Conservation (phyloP, 768 basidiomycete genomes). For the Amanita rimosa region DNA sequence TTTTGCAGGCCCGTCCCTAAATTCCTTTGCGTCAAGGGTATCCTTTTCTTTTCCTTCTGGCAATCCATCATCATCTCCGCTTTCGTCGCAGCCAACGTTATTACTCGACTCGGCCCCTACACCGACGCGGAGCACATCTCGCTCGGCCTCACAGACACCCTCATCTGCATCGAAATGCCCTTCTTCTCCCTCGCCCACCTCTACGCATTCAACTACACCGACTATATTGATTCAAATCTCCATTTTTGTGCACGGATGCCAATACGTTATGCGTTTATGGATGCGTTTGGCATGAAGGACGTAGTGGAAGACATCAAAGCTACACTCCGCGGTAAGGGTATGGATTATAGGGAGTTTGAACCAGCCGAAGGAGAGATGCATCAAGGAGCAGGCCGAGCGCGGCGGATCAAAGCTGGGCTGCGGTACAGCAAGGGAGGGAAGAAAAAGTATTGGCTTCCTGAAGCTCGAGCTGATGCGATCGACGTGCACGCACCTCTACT, state of each 20-base stretch:
- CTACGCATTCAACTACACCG: slow-evolving; percentile 87
- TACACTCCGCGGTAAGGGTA: slow-evolving; percentile 79
- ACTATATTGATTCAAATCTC: slow-evolving; percentile 56
- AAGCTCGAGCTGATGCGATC: slow-evolving; percentile 32
- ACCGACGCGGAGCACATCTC: slow-evolving; percentile 85
- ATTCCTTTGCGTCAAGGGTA: slow-evolving; percentile 97
- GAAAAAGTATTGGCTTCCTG: slow-evolving; percentile 93
- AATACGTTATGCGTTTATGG: slow-evolving; percentile 75
- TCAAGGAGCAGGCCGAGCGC: slow-evolving; percentile 75
- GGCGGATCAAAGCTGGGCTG: slow-evolving; percentile 83
- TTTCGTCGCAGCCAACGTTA: slow-evolving; percentile 72
- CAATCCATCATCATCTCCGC: slow-evolving; percentile 80
- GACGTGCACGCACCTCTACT: slow-evolving; percentile 68
- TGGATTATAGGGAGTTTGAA: slow-evolving; percentile 95
- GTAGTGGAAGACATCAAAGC: slow-evolving; percentile 76
- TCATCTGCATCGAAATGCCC: slow-evolving; percentile 97
- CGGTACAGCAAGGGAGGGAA: slow-evolving; percentile 87
- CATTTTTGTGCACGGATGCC: slow-evolving; percentile 83
- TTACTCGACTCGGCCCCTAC: slow-evolving; percentile 77
- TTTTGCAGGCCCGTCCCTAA: slow-evolving; percentile 75
- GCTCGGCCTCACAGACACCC: slow-evolving; percentile 77
- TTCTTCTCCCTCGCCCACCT: slow-evolving; percentile 91
- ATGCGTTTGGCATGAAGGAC: slow-evolving; percentile 81
- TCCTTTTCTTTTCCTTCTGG: slow-evolving; percentile 99
- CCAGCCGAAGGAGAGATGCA: slow-evolving; percentile 92